A percentile compares a stretch with the other conserved stretches of the same genome.
Conservation (phyloP, 805 yeast species). For the Myxozyma monticola region DNA sequence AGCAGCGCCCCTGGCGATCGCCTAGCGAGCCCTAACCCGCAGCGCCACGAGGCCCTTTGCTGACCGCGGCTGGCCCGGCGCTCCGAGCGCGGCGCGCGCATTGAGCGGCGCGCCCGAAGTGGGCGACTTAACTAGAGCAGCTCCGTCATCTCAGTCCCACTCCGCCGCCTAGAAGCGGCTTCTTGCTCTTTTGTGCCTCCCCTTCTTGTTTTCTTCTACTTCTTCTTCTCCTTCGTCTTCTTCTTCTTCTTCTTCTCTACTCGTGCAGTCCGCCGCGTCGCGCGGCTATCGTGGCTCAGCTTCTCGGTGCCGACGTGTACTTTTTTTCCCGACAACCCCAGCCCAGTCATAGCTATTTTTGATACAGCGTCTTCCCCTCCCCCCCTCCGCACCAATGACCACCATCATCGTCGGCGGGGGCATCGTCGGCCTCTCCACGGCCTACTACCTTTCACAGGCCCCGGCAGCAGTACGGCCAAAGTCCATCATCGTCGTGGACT, state of each 20-base stretch:
- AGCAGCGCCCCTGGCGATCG: no score
- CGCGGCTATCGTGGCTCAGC: no score
- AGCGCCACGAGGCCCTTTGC: not conserved
- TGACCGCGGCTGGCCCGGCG: no score
- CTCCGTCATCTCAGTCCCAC: no score
- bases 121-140: no score
- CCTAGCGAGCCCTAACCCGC: not conserved
- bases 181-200: not conserved
- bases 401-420: constrained; percentile 33
- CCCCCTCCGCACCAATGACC: constrained; percentile 14
- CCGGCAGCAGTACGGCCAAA: constrained; percentile 1
- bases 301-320: no score
- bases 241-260: not conserved
- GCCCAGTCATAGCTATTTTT: no score
- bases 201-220: not conserved
- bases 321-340: no score
- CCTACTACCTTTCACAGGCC: constrained; percentile 21
- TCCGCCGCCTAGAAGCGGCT: no score
- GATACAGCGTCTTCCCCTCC: no score
- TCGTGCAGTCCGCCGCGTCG: no score
- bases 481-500: constrained; percentile 26
- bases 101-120: not conserved
- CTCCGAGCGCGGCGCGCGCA: no score
- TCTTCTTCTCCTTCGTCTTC: not conserved
- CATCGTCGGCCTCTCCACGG: constrained; percentile 31